Conservation (phyloP, 495 filamentous ascomycete species). For the Penicillium subrubescens region DNA sequence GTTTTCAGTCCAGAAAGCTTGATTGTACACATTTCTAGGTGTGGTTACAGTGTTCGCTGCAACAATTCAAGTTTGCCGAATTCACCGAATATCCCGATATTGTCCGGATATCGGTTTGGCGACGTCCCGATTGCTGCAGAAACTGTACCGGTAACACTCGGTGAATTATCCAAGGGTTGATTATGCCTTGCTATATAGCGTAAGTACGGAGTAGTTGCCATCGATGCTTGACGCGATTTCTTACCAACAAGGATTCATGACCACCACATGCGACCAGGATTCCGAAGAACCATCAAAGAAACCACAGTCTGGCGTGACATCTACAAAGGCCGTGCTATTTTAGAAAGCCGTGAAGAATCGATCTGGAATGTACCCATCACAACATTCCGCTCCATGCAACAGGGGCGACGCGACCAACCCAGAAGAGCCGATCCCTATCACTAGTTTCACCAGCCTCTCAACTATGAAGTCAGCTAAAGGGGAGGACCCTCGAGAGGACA, state of each 20-base stretch:
- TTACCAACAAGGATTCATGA: background rate
- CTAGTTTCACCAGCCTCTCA: background rate
- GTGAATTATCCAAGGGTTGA: background rate
- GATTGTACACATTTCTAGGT: background rate
- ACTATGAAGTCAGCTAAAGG: background rate
- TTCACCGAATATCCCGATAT: background rate
- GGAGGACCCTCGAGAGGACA: background rate
- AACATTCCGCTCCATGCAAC: background rate
- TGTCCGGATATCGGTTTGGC: background rate
- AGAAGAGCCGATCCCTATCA: background rate
- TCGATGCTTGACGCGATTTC: background rate
- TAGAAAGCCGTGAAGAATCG: background rate
- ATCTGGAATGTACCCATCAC: background rate
- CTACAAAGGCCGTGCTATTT: background rate
- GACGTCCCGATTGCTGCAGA: background rate
- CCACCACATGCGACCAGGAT: background rate
- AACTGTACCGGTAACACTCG: background rate
- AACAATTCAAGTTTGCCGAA: background rate
- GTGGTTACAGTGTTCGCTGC: background rate
- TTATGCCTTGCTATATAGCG: background rate
- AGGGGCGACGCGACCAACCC: background rate
- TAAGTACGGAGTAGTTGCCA: background rate
- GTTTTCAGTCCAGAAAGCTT: background rate
- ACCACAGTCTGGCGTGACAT: background rate
- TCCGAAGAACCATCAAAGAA: background rate